Evolutionary conservation across 768 basidiomycete species (phyloP).

Genomic region (Megacollybia marginata): DNA sequence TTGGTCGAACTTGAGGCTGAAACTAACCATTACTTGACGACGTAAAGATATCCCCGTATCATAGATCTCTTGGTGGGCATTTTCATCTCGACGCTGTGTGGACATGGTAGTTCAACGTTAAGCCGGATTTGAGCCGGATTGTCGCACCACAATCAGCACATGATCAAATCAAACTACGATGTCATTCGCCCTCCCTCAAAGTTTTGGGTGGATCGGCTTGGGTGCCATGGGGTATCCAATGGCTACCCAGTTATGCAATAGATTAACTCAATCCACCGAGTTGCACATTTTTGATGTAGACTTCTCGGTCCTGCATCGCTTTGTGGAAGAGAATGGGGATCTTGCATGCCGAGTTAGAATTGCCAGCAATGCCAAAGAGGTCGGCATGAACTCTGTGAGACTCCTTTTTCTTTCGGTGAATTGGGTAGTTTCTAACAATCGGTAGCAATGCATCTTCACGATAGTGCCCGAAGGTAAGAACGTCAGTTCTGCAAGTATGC

Average conservation of each 20-base stretch:
- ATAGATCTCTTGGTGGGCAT: conserved; percentile 33
- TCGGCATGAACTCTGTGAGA: conserved; percentile 29
- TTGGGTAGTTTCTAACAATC: too few relatives aligned
- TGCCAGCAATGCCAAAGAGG: conserved; percentile 22
- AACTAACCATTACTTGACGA: conserved; percentile 33
- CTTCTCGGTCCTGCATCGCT: conserved; percentile 15
- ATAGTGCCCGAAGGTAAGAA: conserved; percentile 28
- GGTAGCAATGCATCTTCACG: conserved; percentile 30
- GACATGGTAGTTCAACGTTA: conserved; percentile 11
- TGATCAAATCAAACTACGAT: conserved; percentile 3
- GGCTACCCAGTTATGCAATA: conserved; percentile 27
- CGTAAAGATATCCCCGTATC: conserved; percentile 33
- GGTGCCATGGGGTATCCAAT: conserved; percentile 40
- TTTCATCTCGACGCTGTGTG: conserved; percentile 19
- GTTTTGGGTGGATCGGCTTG: conserved; percentile 32
- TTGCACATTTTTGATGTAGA: conserved; percentile 31
- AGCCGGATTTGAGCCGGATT: neutral
- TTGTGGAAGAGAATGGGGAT: conserved; percentile 14
- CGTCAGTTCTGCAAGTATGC: too few relatives aligned
- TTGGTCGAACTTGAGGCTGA: neutral
- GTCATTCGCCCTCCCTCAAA: conserved; percentile 11
- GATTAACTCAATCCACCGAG: conserved; percentile 16
- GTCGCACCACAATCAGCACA: neutral
- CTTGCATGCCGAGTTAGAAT: conserved; percentile 12
- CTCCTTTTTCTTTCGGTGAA: too few relatives aligned